These are phyloP conservation scores for Pichia sorboxylosa DNA, from an alignment of 1,139 yeast species.

Conservation along the genomic window DNA sequence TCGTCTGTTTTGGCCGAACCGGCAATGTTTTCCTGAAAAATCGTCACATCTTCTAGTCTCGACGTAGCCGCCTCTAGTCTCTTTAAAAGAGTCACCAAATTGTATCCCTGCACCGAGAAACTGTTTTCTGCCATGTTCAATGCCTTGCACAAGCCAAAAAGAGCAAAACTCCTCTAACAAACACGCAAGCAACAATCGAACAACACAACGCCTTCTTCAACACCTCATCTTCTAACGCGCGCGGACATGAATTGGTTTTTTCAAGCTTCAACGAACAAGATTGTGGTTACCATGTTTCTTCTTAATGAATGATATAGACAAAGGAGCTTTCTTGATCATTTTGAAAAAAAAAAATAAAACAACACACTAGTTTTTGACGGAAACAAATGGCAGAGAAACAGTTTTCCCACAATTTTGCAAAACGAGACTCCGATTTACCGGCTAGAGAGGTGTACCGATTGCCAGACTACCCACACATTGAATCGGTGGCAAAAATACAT, in stretches of 20 bases:
- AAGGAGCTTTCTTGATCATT: too few relatives aligned
- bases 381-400: conserved; percentile 4
- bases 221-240: too few relatives aligned
- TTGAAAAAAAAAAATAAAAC: too few relatives aligned
- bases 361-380: background rate
- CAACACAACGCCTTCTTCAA: too few relatives aligned
- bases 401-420: conserved; percentile 9
- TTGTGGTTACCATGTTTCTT: too few relatives aligned
- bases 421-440: conserved; percentile 23
- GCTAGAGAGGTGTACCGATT: conserved; percentile 41
- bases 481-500: conserved; percentile 41
- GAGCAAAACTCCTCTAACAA: too few relatives aligned
- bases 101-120: conserved; percentile 66
- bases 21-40: conserved; percentile 50
- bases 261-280: too few relatives aligned
- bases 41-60: conserved; percentile 78
- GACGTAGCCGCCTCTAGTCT: conserved; percentile 87
- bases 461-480: conserved; percentile 33
- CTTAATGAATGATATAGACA: too few relatives aligned
- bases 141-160: too few relatives aligned
- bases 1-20: background rate
- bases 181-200: too few relatives aligned
- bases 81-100: conserved; percentile 69
- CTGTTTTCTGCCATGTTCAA: conserved; percentile 13
- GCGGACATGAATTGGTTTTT: too few relatives aligned